A percentile compares a stretch with the other conserved stretches of the same genome.
Conservation (phyloP, 2,329 filamentous ascomycete species). For the Ophiognomonia clavigignenti-juglandacearum region DNA sequence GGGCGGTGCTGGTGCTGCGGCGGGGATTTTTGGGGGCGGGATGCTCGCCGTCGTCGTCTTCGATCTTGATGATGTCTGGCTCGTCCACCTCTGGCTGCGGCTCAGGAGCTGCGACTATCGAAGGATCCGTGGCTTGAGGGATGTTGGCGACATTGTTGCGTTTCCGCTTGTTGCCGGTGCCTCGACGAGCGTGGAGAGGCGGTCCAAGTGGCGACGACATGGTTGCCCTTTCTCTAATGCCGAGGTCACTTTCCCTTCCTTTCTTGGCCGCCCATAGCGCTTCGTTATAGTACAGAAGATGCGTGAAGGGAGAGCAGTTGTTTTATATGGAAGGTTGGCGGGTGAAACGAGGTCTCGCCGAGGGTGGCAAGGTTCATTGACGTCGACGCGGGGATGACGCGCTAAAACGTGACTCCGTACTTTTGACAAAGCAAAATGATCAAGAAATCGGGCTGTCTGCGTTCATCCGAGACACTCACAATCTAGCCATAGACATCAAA, state of each 20-base stretch:
- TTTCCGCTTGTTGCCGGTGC: slow-evolving; percentile 12
- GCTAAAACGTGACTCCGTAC: slow-evolving; percentile 7
- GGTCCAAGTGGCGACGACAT: slow-evolving; percentile 10
- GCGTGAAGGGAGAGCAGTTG: too few species aligned
- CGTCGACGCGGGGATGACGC: slow-evolving; percentile 10
- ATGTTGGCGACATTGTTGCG: slow-evolving; percentile 5
- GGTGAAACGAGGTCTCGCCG: too few species aligned
- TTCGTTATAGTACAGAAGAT: too few species aligned
- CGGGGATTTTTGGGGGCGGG: slow-evolving; percentile 7
- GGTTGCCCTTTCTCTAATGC: slow-evolving; percentile 3
- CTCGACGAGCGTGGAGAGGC: slow-evolving; percentile 7
- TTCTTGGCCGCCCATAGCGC: too few species aligned
- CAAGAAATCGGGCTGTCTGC: too few species aligned
- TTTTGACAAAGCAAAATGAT: slow-evolving; percentile 1
- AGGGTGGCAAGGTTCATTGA: not conserved
- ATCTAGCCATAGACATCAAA: too few species aligned
- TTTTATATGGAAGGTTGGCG: too few species aligned
- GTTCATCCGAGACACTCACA: too few species aligned
- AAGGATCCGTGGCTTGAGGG: slow-evolving; percentile 14
- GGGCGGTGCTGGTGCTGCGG: slow-evolving; percentile 10
- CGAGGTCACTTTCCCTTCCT: not conserved
- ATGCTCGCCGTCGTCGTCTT: slow-evolving; percentile 2
- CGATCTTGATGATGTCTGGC: not conserved
- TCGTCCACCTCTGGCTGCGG: not conserved
- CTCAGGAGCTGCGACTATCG: not conserved